These are phyloP conservation scores for Ciborinia camelliae DNA, from an alignment of 2,329 filamentous ascomycete genomes.

Conservation along the genomic window DNA sequence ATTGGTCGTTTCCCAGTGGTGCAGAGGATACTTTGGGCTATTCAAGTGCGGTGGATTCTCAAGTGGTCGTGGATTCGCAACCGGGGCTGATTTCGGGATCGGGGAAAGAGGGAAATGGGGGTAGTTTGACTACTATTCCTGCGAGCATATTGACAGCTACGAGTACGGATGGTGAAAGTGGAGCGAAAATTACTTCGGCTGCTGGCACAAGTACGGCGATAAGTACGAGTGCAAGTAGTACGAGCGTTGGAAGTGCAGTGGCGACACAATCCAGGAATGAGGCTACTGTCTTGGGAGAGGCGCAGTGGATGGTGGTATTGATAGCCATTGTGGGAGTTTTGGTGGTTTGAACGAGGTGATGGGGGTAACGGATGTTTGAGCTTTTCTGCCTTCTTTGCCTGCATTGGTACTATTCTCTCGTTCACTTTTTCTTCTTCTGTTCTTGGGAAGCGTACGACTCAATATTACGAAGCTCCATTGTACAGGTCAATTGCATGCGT, in stretches of 20 bases:
- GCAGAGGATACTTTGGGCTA: not conserved
- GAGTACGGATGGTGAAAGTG: not conserved
- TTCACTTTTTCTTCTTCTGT: not conserved
- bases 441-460: not conserved
- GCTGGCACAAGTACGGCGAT: not conserved
- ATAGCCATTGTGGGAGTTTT: not conserved
- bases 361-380: not conserved
- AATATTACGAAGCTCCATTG: not conserved
- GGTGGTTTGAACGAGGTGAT: not conserved
- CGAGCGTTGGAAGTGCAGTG: not conserved
- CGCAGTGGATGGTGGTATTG: not conserved
- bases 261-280: not conserved
- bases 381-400: not conserved
- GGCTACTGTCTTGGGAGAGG: not conserved
- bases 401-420: not conserved
- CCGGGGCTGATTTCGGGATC: not conserved
- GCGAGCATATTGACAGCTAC: not conserved
- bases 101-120: too few relatives aligned
- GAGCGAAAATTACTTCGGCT: not conserved
- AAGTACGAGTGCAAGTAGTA: not conserved
- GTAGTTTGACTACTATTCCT: not conserved
- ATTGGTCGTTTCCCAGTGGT: not conserved
- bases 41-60: not conserved
- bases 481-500: not conserved
- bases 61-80: not conserved